A percentile compares a stretch with the other conserved stretches of the same genome.
Conservation (phyloP, 2,329 filamentous ascomycete genomes). For the Coniochaeta pulveracea region DNA sequence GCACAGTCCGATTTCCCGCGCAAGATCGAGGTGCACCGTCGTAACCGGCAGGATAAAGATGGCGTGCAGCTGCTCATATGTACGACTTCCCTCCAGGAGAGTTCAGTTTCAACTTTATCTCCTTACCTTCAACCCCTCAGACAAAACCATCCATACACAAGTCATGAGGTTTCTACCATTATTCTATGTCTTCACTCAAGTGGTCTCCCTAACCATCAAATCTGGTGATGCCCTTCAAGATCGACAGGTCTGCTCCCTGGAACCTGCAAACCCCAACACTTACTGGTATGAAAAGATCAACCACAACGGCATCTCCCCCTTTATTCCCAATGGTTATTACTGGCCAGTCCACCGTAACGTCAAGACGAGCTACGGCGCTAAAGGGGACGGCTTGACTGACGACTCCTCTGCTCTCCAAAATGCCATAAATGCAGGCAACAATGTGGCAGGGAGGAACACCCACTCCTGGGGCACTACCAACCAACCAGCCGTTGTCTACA, state of each 20-base stretch:
- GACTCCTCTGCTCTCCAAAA: constrained; percentile 11
- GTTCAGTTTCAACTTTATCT: too few relatives aligned
- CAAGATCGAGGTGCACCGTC: too few relatives aligned
- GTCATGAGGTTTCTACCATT: too few relatives aligned
- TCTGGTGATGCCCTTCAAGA: background rate
- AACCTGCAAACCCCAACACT: background rate
- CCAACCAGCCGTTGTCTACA: background rate
- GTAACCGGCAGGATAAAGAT: too few relatives aligned
- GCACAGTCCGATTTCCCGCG: too few relatives aligned
- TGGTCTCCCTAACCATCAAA: too few relatives aligned
- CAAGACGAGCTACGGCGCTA: constrained; percentile 8
- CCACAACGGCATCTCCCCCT: constrained; percentile 7
- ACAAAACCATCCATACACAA: too few relatives aligned
- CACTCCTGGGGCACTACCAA: background rate
- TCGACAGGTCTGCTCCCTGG: constrained; percentile 1
- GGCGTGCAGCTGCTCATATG: too few relatives aligned
- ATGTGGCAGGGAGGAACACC: constrained; percentile 6
- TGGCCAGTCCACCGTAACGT: constrained; percentile 2
- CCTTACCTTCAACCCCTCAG: too few relatives aligned
- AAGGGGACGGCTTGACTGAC: constrained; percentile 12
- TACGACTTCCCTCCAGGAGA: too few relatives aligned
- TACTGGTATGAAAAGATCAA: constrained; percentile 6
- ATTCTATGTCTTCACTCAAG: too few relatives aligned
- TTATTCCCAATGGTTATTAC: constrained; percentile 3
- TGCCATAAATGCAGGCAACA: constrained; percentile 6